A percentile compares a stretch with the other conserved stretches of the same genome.
Evolutionary conservation across 768 basidiomycete species (phyloP).

Genomic region (Leccinum boreale): DNA sequence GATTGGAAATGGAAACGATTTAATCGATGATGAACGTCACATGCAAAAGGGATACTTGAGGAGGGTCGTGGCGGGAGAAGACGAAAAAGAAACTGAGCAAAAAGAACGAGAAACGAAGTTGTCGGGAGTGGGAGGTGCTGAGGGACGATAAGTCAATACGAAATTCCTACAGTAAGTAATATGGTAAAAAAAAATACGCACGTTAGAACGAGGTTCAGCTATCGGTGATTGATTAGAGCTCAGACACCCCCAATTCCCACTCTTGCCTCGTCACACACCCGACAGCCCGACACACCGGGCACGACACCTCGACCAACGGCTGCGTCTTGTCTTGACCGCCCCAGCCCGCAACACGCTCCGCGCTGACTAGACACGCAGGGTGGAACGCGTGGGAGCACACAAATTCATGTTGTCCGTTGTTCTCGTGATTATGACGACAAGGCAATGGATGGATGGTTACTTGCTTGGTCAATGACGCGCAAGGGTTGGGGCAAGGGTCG

Average conservation of each 20-base stretch:
- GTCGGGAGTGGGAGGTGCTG: neutral
- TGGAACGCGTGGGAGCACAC: constrained; percentile 72
- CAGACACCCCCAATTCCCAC: constrained; percentile 51
- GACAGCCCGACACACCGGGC: constrained; percentile 66
- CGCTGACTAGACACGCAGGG: constrained; percentile 64
- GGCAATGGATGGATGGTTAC: constrained; percentile 23
- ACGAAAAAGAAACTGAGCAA: neutral
- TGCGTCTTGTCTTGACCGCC: constrained; percentile 45
- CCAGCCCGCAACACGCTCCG: constrained; percentile 61
- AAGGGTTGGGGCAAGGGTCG: constrained; percentile 46
- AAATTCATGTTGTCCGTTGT: constrained; percentile 2
- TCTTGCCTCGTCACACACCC: constrained; percentile 58
- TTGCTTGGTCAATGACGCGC: constrained; percentile 19
- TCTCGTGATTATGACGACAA: constrained; percentile 8
- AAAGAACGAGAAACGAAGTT: neutral
- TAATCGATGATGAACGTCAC: neutral
- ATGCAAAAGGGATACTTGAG: neutral
- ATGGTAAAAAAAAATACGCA: constrained; percentile 1
- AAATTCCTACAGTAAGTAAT: neutral
- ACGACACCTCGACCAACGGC: constrained; percentile 60
- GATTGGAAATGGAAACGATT: neutral
- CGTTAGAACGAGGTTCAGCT: neutral
- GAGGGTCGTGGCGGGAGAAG: neutral
- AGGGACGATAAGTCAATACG: neutral
- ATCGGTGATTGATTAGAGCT: constrained; percentile 20